Base-by-base conservation (phyloP, 2,329 filamentous ascomycete genomes). In the Trichoderma cornu-damae region DNA sequence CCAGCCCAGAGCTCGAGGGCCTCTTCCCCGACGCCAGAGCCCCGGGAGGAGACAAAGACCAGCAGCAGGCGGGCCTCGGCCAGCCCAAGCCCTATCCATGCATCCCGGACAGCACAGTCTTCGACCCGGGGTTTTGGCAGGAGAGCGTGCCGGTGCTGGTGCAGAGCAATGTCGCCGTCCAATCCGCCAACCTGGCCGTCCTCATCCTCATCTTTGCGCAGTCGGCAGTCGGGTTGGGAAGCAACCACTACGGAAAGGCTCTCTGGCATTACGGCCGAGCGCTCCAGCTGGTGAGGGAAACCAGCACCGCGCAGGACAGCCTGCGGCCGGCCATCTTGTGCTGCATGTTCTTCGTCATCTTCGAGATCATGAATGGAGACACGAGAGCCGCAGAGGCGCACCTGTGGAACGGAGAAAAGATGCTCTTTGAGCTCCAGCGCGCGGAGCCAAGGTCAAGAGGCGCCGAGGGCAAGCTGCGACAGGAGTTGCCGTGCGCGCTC, bases 291-390 rank as follows among this genome's bases (percentile, higher is more conserved):
- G 61, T 70, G 12, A 61, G 66, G 2, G 61, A 63, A 9, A 57
- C 66, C 1, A 61, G 58, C 6, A 49, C 60, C 2, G 53, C 56
- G 5, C 57, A 59, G 6, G 61, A 58, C 4, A 63, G 62, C 26
- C 59, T 69, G 2, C 62, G 62, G 9, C 64, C 68, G 2, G 69
- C 70, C 1, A 66, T 73, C 8, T 50, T 73, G 3, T 69, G 70
- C 56, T 73, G 68, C 53, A 64, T 74, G 47, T 67, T 74, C 40
- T 73, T 74, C 60, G 66, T 70, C 54, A 66, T 71, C 51, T 73
- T 74, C 51, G 72, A 74, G 54, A 65, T 67, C 2, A 55, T 73
- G 37, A 72, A 75, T 58, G 70, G 69, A 20, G 73, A 74, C 58
- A 61, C 63, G 8, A 62, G 64, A 18, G 68, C 67, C 1, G 72